These are phyloP conservation scores for Sphaerobolus stellatus DNA, from an alignment of 1,284 basidiomycete genomes.

Conservation along the genomic window DNA sequence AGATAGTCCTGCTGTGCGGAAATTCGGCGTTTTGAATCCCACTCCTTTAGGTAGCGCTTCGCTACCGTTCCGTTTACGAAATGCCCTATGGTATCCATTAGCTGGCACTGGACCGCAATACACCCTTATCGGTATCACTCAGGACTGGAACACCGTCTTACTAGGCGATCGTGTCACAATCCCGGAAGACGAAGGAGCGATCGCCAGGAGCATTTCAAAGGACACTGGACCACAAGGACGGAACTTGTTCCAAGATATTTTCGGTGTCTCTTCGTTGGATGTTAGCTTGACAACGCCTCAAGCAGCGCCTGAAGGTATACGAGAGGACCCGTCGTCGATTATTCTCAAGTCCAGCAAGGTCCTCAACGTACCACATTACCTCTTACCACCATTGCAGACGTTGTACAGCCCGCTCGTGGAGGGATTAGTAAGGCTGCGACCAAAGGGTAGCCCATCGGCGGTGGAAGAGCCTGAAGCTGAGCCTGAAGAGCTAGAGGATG, in stretches of 20 bases:
- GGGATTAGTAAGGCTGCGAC: conserved; percentile 52
- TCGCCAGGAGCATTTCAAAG: conserved; percentile 44
- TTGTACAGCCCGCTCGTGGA: conserved; percentile 76
- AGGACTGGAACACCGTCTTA: conserved; percentile 59
- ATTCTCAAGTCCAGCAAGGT: conserved; percentile 31
- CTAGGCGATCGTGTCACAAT: conserved; percentile 56
- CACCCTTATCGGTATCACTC: conserved; percentile 64
- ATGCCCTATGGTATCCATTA: conserved; percentile 46
- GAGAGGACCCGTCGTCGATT: background rate
- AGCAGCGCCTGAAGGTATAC: background rate
- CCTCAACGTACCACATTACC: conserved; percentile 76
- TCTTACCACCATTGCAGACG: conserved; percentile 74
- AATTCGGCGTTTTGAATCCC: conserved; percentile 50
- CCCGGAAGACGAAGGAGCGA: conserved; percentile 41
- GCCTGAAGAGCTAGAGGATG: conserved; percentile 29
- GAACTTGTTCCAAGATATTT: conserved; percentile 83
- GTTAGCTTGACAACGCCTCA: conserved; percentile 4
- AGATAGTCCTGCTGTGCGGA: conserved; percentile 36
- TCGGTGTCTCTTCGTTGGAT: conserved; percentile 65
- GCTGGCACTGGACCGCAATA: conserved; percentile 37
- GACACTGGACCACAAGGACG: conserved; percentile 38
- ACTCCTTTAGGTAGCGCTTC: conserved; percentile 41
- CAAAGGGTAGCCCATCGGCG: conserved; percentile 10
- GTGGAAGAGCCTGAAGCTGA: conserved; percentile 23
- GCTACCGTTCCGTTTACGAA: conserved; percentile 62